Base-by-base conservation (phyloP, 331 rosid species). In the Cydonia oblonga region DNA sequence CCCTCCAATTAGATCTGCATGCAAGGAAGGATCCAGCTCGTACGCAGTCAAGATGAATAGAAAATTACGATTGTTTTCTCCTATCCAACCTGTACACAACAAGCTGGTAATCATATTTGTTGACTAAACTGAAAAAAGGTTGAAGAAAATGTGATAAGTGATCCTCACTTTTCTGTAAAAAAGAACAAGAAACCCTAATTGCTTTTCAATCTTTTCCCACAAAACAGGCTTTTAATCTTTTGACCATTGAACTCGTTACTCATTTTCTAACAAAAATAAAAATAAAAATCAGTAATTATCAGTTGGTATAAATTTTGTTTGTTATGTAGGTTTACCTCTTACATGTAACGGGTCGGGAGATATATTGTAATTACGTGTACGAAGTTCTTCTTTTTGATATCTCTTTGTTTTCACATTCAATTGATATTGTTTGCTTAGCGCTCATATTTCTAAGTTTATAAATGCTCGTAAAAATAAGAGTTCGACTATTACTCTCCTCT, bases 51-150 rank as follows among this genome's bases (percentile, higher is more conserved):
- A 56, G 58, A 23, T 11, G 32, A 64, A 30, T 10, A 49, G 20
- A 49, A 6, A 49, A 49, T 18, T 49, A 5, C 54, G 54, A 70
- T 61, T 79, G 74, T 81, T 77, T 76, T 77, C 71, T 65, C 54
- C 64, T 11, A 72, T 78, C 83, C 75, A 78, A 75, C 79, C 87
- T 90, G 96, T 86, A 81, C 25, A 68, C 91, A 75, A 76, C 81
- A 69, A 78, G 73, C 25, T 46, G 69, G 90, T 81, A 85, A 88
- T 88, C 88, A 90, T 90, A 70, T 69, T 74, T 87, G 95, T 88
- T 90, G 95, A 90, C 95, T 84, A 85, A 80, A 73, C 67, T 62
- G 75, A 40, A 76, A 25, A 63, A 79, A 33, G 75, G 70, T 62
- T 49, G 80, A 79, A 75, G 60, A 73, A 84, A 79, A 71, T 78